A percentile compares a stretch with the other conserved stretches of the same genome.
Evolutionary conservation across 2,329 filamentous ascomycete genomes (phyloP).

Genomic region (Nemania sp.): DNA sequence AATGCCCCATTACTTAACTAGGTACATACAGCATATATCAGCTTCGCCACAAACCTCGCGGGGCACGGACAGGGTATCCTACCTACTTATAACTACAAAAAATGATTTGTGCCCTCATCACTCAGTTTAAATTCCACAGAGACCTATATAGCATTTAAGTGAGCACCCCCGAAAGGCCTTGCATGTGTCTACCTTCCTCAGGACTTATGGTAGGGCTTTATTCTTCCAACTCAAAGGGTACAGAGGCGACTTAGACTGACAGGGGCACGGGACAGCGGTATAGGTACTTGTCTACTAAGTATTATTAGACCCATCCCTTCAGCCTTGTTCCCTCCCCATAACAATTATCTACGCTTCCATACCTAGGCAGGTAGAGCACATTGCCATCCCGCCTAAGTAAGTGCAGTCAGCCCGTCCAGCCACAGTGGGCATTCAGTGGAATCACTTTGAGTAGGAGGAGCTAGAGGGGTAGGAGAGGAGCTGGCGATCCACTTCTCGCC

Average conservation of each 20-base stretch:
- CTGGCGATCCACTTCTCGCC: slow-evolving; percentile 8
- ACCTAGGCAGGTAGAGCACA: slow-evolving; percentile 16
- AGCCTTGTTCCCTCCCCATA: slow-evolving; percentile 36
- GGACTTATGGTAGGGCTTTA: not conserved
- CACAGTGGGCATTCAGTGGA: slow-evolving; percentile 29
- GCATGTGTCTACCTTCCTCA: not conserved
- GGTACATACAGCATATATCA: too few species aligned
- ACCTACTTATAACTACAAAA: not conserved
- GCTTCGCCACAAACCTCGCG: not conserved
- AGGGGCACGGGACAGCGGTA: not conserved
- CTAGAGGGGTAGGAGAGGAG: slow-evolving; percentile 5
- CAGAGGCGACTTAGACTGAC: not conserved
- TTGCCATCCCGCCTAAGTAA: slow-evolving; percentile 31
- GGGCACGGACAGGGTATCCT: not conserved
- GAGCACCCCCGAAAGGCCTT: not conserved
- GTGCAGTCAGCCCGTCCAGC: slow-evolving; percentile 32
- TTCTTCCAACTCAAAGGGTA: not conserved
- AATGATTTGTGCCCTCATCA: not conserved
- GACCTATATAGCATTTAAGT: not conserved
- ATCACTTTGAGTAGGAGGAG: slow-evolving; percentile 19
- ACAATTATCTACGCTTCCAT: too few species aligned
- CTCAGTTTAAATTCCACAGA: not conserved
- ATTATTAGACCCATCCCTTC: slow-evolving; percentile 20
- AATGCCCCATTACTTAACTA: not conserved
- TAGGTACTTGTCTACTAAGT: not conserved